Evolutionary conservation across 495 filamentous ascomycete genomes (phyloP), one percentile per base, ranked within the genome.

Genomic region (Penicillium herquei): DNA sequence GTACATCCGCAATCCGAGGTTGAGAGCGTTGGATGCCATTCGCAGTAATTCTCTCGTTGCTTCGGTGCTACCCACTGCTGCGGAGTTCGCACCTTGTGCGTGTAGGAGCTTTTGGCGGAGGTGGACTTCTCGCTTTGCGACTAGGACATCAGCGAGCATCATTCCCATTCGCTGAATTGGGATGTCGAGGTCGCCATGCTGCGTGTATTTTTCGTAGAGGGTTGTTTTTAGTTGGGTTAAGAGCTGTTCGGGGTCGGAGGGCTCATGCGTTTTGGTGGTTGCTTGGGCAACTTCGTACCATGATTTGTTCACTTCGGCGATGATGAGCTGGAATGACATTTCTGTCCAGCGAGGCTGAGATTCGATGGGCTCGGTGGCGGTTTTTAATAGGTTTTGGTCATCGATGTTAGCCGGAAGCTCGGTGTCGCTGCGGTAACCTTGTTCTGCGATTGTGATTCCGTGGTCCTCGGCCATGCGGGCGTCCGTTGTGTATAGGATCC

Each of bases 381-480:
- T 37, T 40, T 53, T 54, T 7, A 37, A 51, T 7, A 74, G 21
- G 17, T 59, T 59, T 18, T 44, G 40, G 33, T 74, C 71, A 43
- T 72, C 62, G 39, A 69, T 58, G 34, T 72, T 71, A 5, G 61
- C 18, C 5, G 71, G 71, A 4, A 69, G 34, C 2, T 61, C 50
- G 1, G 65, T 63, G 37, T 74, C 68, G 37, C 58, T 59, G 39
- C 44, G 32, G 26, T 44, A 50, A n/a, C 56, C 51, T 35, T 60
- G 57, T 54, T 58, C 70, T 54, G 54, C 60, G 9, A 59, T 57
- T 34, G 44, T 59, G 8, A 54, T 71, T 33, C 72, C 74, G 61
- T 78, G 75, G 65, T 61, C 75, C 43, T 60, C 77, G 37, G 55
- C 65, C 46, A 54, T 70, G 17, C 74, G 75, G 60, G 50, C 66